Evolutionary conservation across 768 basidiomycete species (phyloP).

Genomic region (Pholiota molesta): DNA sequence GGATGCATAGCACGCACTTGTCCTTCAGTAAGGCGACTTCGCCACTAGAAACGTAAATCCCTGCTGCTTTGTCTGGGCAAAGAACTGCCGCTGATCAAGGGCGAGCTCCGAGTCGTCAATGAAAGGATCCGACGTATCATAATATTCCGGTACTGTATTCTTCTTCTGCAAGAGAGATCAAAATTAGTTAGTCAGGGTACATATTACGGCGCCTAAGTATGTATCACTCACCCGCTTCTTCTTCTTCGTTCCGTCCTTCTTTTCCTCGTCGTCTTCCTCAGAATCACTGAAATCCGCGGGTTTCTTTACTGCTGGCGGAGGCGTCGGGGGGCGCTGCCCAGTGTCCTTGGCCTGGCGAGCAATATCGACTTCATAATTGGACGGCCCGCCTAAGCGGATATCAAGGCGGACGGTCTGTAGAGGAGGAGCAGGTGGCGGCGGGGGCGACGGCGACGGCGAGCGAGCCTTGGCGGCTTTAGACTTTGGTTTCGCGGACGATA

Average conservation of each 20-base stretch:
- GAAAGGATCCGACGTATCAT: constrained; percentile 91
- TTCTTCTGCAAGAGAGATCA: constrained; percentile 37
- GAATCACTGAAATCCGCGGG: constrained; percentile 55
- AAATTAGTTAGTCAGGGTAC: neutral
- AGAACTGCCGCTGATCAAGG: constrained; percentile 87
- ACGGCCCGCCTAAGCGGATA: constrained; percentile 71
- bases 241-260: constrained; percentile 30
- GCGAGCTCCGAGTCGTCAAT: constrained; percentile 97
- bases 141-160: constrained; percentile 69
- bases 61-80: constrained; percentile 89
- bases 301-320: constrained; percentile 44
- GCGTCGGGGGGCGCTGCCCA: constrained; percentile 67
- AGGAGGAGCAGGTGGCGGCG: constrained; percentile 55
- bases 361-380: constrained; percentile 77
- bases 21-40: constrained; percentile 87
- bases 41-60: constrained; percentile 90
- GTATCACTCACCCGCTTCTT: constrained; percentile 3
- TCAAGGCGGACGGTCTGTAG: constrained; percentile 69
- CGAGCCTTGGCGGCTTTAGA: constrained; percentile 34
- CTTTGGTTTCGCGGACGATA: constrained; percentile 29
- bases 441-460: constrained; percentile 56
- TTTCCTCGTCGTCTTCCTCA: constrained; percentile 47
- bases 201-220: neutral
- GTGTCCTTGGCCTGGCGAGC: constrained; percentile 56
- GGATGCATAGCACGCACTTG: constrained; percentile 42